Evolutionary conservation across 805 yeast species (phyloP).

Genomic region (Starmerella ratchasimensis): DNA sequence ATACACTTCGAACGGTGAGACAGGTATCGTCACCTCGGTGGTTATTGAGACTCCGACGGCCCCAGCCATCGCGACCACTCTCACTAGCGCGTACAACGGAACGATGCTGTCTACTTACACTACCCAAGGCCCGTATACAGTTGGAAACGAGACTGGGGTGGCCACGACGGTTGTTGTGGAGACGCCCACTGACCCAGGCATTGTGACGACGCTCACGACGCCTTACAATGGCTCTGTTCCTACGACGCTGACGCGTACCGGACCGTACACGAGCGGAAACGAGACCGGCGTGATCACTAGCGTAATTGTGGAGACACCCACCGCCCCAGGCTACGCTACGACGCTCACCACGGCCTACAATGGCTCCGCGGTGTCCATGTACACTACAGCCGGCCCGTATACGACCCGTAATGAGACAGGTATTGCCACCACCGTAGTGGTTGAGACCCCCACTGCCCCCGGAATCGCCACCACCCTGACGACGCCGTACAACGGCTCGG

Average conservation of each 20-base stretch:
- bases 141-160: not conserved
- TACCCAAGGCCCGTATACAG: not conserved
- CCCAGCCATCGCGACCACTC: constrained; percentile 1
- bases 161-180: not conserved
- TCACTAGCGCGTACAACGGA: not conserved
- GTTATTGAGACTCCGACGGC: constrained; percentile 2
- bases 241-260: constrained; percentile 1
- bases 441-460: constrained; percentile 1
- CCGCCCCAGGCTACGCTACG: not conserved
- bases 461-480: not conserved
- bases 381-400: constrained; percentile 1
- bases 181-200: constrained; percentile 1
- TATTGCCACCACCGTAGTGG: not conserved
- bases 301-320: constrained; percentile 2
- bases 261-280: constrained; percentile 1
- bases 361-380: not conserved
- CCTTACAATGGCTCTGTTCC: not conserved
- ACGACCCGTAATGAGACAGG: constrained; percentile 1
- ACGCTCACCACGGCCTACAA: not conserved
- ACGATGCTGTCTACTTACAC: not conserved
- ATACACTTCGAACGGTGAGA: not conserved
- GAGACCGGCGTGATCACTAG: not conserved
- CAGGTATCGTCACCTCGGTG: not conserved
- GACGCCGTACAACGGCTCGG: constrained; percentile 1
- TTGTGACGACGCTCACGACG: not conserved